Base-by-base conservation (phyloP, 345 rosid genomes). In the Moringa oleifera region DNA sequence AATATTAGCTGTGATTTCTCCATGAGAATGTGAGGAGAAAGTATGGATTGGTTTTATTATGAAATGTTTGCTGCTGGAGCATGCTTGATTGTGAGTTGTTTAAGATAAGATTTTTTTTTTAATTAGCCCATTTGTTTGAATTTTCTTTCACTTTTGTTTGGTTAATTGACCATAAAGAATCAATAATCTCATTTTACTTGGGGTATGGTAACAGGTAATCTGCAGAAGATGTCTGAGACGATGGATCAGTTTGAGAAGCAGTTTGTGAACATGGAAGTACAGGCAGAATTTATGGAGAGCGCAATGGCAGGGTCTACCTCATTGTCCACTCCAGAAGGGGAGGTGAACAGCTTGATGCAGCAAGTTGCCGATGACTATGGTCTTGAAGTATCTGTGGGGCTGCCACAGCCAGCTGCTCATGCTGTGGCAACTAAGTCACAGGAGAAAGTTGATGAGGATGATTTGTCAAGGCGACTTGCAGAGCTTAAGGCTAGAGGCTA, bases 321-420 rank as follows among this genome's bases (percentile, higher is more conserved):
- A 0, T 78, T 94, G 70, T 90, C 99, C 41, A 94, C 99, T 25
- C 97, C 97, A 0, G 99, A 94, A 73, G 99, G 97, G 22, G 99
- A 94, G 68, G 99, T 94, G 61, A 90, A 88, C 80, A 90, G 95
- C 80, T 69, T 94, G 81, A 94, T 94, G 99, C 99, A 94, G 64
- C 99, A 94, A 57, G 99, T 94, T n/a, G 99, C 99, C 31, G 99
- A 94, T 77, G 85, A 90, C 74, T 90, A 90, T 62, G 99, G 97
- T 24, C 77, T 94, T 72, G 92, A 94, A 81, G 97, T 94, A 57
- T 94, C 99, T 23, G 97, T 90, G 36, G 99, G 99, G 60, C 81
- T 94, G 61, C 99, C 97, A 18, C 99, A 94, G 70, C 89, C 99
- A 5, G 95, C 95, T 65, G 90, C 85, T 10, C 99, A 94, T 82